These are phyloP conservation scores for Aspergillus saccharolyticus DNA, from an alignment of 495 filamentous ascomycete species.

Conservation along the genomic window DNA sequence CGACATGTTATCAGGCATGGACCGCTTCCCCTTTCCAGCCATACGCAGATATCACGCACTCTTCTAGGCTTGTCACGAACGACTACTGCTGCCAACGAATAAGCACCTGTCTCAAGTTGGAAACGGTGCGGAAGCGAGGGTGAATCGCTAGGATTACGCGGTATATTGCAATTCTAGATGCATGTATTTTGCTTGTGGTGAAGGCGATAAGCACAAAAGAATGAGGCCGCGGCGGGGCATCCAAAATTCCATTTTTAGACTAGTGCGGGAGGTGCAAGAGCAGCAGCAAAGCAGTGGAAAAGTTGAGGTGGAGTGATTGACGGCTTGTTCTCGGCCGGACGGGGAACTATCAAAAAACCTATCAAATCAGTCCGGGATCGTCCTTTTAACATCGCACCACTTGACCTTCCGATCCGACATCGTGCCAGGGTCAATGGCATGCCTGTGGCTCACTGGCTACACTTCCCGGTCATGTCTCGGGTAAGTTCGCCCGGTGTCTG, in stretches of 20 bases:
- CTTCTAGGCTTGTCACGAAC: background rate
- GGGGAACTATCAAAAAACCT: background rate
- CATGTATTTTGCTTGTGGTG: background rate
- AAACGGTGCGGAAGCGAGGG: background rate
- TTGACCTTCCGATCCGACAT: background rate
- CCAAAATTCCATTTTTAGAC: conserved; percentile 4
- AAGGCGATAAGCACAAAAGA: background rate
- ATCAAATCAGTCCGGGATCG: background rate
- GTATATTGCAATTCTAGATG: background rate
- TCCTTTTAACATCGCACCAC: background rate
- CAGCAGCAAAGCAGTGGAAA: background rate
- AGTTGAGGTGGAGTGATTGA: background rate
- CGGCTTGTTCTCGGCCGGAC: background rate
- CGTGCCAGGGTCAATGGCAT: background rate
- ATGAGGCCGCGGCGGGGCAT: background rate
- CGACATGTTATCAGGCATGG: conserved; percentile 25
- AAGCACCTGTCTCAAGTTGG: background rate
- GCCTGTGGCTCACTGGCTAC: background rate
- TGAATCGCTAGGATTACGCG: background rate
- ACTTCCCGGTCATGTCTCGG: background rate
- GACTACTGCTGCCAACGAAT: background rate
- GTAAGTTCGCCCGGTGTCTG: background rate
- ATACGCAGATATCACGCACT: conserved; percentile 4
- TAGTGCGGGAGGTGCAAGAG: conserved; percentile 1
- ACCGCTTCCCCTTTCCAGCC: conserved; percentile 28